Evolutionary conservation across 768 basidiomycete species (phyloP).

Genomic region (Neoboletus magnificus): DNA sequence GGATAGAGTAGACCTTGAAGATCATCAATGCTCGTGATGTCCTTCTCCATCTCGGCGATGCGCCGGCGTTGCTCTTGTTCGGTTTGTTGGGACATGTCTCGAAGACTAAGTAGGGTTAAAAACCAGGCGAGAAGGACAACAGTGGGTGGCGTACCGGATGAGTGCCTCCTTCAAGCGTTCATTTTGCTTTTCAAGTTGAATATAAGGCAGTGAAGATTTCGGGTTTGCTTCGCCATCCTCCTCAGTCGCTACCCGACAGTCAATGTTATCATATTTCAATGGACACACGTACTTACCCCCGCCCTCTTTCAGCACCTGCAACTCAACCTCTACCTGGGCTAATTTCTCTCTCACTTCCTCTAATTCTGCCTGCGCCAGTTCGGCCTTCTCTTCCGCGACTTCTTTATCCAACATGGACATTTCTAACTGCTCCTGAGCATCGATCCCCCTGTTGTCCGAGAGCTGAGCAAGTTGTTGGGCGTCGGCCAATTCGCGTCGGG

Average conservation of each 20-base stretch:
- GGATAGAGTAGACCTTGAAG: constrained; percentile 58
- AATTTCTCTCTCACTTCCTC: constrained; percentile 76
- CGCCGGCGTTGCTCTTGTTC: constrained; percentile 80
- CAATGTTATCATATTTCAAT: background rate
- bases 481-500: constrained; percentile 76
- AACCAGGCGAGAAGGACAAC: background rate
- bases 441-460: constrained; percentile 65
- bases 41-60: constrained; percentile 88
- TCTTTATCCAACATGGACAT: constrained; percentile 96
- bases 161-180: constrained; percentile 94
- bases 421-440: constrained; percentile 87
- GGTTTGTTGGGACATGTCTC: constrained; percentile 84
- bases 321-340: constrained; percentile 79
- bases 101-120: constrained; percentile 48
- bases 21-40: constrained; percentile 73
- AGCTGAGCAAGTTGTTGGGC: constrained; percentile 70
- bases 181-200: constrained; percentile 96
- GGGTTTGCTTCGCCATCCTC: constrained; percentile 34
- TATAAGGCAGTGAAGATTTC: constrained; percentile 62
- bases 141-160: constrained; percentile 51
- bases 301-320: constrained; percentile 71
- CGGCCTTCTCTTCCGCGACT: constrained; percentile 90
- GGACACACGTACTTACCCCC: constrained; percentile 24
- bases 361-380: constrained; percentile 71
- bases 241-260: constrained; percentile 17